Evolutionary conservation across 768 basidiomycete species (phyloP).

Genomic region (Imleria badia): DNA sequence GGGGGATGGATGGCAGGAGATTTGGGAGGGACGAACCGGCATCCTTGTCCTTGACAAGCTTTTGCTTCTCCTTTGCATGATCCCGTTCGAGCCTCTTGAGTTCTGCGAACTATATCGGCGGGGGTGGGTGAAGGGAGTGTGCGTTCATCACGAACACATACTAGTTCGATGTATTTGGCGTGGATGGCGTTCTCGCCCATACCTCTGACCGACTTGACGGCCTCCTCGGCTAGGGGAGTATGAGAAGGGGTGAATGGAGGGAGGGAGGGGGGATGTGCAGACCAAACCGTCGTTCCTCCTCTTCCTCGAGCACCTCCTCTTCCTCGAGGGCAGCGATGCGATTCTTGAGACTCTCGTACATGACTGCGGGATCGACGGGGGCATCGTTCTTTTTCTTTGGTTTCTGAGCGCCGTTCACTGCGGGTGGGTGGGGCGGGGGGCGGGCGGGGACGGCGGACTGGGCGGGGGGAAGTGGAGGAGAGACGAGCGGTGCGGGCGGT

Average conservation of each 20-base stretch:
- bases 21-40: slow-evolving; percentile 50
- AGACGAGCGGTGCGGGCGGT: slow-evolving; percentile 48
- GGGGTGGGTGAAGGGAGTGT: slow-evolving; percentile 20
- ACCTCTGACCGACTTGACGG: slow-evolving; percentile 81
- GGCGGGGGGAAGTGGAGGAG: slow-evolving; percentile 15
- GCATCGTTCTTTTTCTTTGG: slow-evolving; percentile 67
- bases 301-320: slow-evolving; percentile 82
- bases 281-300: slow-evolving; percentile 82
- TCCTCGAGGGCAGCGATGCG: slow-evolving; percentile 89
- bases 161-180: slow-evolving; percentile 85
- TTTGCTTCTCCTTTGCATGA: slow-evolving; percentile 90
- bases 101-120: slow-evolving; percentile 71
- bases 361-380: slow-evolving; percentile 76
- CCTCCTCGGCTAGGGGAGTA: slow-evolving; percentile 69
- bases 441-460: slow-evolving; percentile 34
- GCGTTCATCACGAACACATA: slow-evolving; percentile 38
- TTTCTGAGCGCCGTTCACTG: slow-evolving; percentile 41
- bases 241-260: slow-evolving; percentile 12
- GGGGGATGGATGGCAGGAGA: slow-evolving; percentile 4
- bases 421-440: slow-evolving; percentile 33
- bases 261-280: slow-evolving; percentile 26
- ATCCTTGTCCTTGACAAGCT: slow-evolving; percentile 88
- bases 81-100: slow-evolving; percentile 84
- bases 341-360: slow-evolving; percentile 88
- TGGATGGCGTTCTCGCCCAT: slow-evolving; percentile 82